Conservation (phyloP, 1,284 basidiomycete genomes). For the Ustilago shanxiensis region DNA sequence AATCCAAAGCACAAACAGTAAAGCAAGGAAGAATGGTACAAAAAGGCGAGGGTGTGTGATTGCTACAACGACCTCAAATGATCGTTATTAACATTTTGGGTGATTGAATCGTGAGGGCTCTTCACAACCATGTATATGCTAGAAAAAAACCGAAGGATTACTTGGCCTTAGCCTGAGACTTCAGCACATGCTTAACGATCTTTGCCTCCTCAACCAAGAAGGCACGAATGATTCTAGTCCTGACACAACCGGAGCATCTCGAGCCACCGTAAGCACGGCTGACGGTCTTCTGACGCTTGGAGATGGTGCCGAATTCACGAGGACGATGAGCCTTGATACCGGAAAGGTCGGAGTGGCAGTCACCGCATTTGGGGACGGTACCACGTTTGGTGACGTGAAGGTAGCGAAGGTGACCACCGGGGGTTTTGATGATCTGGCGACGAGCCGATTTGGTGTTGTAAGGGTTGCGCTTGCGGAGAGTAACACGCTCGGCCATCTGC, state of each 20-base stretch:
- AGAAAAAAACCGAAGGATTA: constrained; percentile 15
- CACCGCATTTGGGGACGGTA: constrained; percentile 86
- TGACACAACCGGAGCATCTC: constrained; percentile 67
- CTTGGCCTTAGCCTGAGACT: constrained; percentile 76
- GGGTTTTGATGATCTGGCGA: constrained; percentile 95
- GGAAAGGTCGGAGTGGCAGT: constrained; percentile 65
- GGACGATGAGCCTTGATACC: constrained; percentile 69
- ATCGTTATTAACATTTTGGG: neutral
- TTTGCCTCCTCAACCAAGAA: constrained; percentile 99
- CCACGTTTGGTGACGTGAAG: constrained; percentile 89
- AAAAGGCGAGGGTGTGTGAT: neutral
- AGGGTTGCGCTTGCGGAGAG: constrained; percentile 96
- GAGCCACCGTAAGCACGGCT: constrained; percentile 68
- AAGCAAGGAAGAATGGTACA: neutral
- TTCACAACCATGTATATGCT: too few relatives aligned
- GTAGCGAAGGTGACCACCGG: constrained; percentile 90
- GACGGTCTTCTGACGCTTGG: constrained; percentile 68
- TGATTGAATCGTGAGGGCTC: neutral
- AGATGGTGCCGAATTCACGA: constrained; percentile 65
- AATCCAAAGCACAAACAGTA: too few relatives aligned
- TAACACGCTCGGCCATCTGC: constrained; percentile 96
- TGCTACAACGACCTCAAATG: neutral
- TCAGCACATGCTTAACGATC: constrained; percentile 99
- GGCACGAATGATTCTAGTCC: constrained; percentile 84
- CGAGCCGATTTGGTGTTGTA: constrained; percentile 99